Evolutionary conservation across 2,329 filamentous ascomycete genomes (phyloP).

Genomic region (Incumbomyces lentus): DNA sequence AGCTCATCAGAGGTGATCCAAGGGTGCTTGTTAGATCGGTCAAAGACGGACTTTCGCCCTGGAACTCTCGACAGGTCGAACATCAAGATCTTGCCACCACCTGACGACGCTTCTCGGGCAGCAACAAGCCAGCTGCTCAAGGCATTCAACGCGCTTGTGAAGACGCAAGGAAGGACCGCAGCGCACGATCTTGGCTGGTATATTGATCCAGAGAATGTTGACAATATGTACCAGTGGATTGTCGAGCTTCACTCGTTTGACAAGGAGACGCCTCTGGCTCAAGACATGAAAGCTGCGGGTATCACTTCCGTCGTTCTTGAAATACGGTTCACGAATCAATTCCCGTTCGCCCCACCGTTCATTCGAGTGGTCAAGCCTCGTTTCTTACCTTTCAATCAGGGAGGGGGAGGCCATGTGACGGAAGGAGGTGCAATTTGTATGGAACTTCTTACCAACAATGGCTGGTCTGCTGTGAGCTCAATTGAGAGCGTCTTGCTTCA

Average conservation of each 20-base stretch:
- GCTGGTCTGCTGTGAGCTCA: conserved; percentile 63
- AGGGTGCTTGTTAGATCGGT: conserved; percentile 25
- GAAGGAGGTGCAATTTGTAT: conserved; percentile 74
- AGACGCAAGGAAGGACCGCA: conserved; percentile 51
- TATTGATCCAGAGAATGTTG: conserved; percentile 55
- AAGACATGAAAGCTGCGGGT: conserved; percentile 57
- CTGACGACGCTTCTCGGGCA: conserved; percentile 51
- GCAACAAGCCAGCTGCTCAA: conserved; percentile 54
- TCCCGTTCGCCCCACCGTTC: conserved; percentile 71
- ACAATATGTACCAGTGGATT: conserved; percentile 83
- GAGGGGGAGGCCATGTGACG: conserved; percentile 81
- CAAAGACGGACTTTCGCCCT: conserved; percentile 53
- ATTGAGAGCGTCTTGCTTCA: conserved; percentile 75
- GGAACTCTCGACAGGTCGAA: conserved; percentile 52
- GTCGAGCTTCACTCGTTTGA: conserved; percentile 82
- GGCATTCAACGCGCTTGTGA: conserved; percentile 55
- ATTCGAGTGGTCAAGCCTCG: conserved; percentile 72
- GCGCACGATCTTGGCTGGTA: conserved; percentile 71
- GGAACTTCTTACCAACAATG: conserved; percentile 71
- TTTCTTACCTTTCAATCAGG: conserved; percentile 59
- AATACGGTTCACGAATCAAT: conserved; percentile 66
- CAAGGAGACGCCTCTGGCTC: conserved; percentile 53
- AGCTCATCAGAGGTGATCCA: background rate
- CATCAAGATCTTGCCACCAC: conserved; percentile 55
- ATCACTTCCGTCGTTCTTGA: conserved; percentile 66